A percentile compares a stretch with the other conserved stretches of the same genome.
These are phyloP conservation scores for Carpinus fangiana DNA, from an alignment of 306 rosid genomes.

Conservation along the genomic window DNA sequence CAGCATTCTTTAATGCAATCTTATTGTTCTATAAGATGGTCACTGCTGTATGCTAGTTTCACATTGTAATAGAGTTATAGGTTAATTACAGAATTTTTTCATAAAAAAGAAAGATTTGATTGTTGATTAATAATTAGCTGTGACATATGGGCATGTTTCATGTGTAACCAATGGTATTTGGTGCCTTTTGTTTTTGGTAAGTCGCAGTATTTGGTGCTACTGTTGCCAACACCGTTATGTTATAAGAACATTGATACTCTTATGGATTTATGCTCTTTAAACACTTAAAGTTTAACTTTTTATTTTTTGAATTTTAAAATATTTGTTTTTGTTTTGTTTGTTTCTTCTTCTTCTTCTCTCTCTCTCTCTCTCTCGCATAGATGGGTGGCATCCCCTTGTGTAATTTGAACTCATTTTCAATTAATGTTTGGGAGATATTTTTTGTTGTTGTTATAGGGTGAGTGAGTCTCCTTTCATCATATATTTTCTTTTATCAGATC, in stretches of 20 bases:
- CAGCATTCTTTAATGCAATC: slow-evolving; percentile 27
- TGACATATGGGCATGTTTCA: background rate
- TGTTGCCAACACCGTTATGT: background rate
- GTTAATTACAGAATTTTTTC: background rate
- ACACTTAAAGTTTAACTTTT: background rate
- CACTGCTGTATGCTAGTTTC: background rate
- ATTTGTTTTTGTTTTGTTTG: too few species aligned
- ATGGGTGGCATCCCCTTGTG: background rate
- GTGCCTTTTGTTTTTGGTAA: background rate
- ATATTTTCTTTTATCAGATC: background rate
- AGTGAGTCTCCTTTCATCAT: background rate
- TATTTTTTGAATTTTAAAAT: too few species aligned
- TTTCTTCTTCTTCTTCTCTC: background rate
- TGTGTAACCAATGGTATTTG: background rate
- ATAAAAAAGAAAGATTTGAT: slow-evolving; percentile 6
- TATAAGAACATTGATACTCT: background rate
- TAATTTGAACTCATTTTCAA: background rate
- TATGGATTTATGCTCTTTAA: background rate
- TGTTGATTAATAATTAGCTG: background rate
- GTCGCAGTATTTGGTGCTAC: background rate
- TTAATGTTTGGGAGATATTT: background rate
- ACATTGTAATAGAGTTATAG: background rate
- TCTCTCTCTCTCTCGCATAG: background rate
- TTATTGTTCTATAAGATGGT: slow-evolving; percentile 18
- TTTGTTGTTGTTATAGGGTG: background rate